phyloP scores from a whole-genome alignment of 2,329 filamentous ascomycete species.

The Lachnellula hyalina region DNA sequence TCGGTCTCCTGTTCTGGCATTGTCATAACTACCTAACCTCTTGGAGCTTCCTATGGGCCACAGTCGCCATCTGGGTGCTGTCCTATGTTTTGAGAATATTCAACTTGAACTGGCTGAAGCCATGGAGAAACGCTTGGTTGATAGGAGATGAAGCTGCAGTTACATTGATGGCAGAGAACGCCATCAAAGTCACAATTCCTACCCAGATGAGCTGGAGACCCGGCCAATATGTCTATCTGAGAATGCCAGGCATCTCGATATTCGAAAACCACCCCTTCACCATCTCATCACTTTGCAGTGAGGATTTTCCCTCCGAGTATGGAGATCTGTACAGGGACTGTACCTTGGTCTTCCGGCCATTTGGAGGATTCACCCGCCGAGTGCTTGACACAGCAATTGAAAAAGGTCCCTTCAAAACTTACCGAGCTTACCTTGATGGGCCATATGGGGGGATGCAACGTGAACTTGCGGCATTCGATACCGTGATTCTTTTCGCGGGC shows the following conservation, averaged over 20 bases:
- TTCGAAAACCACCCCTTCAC: constrained; percentile 96
- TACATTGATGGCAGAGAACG: constrained; percentile 83
- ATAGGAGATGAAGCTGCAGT: constrained; percentile 90
- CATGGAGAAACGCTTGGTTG: constrained; percentile 72
- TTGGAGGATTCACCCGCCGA: constrained; percentile 81
- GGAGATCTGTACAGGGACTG: constrained; percentile 85
- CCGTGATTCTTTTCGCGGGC: constrained; percentile 86
- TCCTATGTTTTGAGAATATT: constrained; percentile 72
- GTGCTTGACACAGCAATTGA: constrained; percentile 78
- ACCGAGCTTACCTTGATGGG: constrained; percentile 86
- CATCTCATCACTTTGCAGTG: constrained; percentile 84
- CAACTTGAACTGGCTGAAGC: constrained; percentile 86
- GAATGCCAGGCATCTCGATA: constrained; percentile 86
- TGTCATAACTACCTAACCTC: constrained; percentile 87
- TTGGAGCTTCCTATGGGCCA: constrained; percentile 83
- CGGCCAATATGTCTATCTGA: constrained; percentile 89
- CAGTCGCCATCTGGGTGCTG: constrained; percentile 68
- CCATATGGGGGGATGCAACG: constrained; percentile 93
- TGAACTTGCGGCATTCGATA: constrained; percentile 86
- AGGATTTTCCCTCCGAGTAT: constrained; percentile 89
- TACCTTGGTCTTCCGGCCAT: constrained; percentile 85
- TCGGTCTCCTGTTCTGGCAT: constrained; percentile 91
- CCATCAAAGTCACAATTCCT: constrained; percentile 92
- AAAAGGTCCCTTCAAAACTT: constrained; percentile 86
- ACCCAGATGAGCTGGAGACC: constrained; percentile 91